Conservation (phyloP, 345 rosid genomes). For the Clausena lansium region DNA sequence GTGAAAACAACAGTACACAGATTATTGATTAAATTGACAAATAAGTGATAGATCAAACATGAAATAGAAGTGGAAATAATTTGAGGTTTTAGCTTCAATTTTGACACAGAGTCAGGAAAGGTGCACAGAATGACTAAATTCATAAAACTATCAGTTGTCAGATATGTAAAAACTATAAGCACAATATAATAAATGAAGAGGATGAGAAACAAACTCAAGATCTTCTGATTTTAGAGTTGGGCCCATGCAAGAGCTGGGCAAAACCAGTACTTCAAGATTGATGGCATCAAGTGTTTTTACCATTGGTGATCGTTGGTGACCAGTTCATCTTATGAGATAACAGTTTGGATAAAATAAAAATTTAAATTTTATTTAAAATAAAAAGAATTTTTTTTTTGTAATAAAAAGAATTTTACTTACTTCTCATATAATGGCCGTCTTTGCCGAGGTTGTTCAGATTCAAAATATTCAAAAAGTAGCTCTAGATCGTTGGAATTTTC, state of each 20-base stretch:
- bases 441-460: conserved; percentile 50
- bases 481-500: conserved; percentile 29
- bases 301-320: not conserved
- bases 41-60: not conserved
- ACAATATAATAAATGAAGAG: not conserved
- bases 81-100: not conserved
- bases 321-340: not conserved
- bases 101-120: not conserved
- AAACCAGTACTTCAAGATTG: not conserved
- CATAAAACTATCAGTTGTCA: not conserved
- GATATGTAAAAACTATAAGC: not conserved
- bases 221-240: not conserved
- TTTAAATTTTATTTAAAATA: too few relatives aligned
- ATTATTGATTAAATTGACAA: not conserved
- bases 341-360: not conserved
- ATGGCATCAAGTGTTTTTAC: not conserved
- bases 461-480: conserved; percentile 58
- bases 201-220: not conserved
- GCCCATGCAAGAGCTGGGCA: not conserved
- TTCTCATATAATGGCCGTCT: conserved; percentile 52
- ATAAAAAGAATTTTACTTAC: conserved; percentile 27
- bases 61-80: not conserved
- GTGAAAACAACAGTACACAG: not conserved
- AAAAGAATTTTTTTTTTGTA: too few relatives aligned
- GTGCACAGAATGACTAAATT: not conserved